phyloP scores from a whole-genome alignment of 2,329 filamentous ascomycete species.

The Onygenales sp. region DNA sequence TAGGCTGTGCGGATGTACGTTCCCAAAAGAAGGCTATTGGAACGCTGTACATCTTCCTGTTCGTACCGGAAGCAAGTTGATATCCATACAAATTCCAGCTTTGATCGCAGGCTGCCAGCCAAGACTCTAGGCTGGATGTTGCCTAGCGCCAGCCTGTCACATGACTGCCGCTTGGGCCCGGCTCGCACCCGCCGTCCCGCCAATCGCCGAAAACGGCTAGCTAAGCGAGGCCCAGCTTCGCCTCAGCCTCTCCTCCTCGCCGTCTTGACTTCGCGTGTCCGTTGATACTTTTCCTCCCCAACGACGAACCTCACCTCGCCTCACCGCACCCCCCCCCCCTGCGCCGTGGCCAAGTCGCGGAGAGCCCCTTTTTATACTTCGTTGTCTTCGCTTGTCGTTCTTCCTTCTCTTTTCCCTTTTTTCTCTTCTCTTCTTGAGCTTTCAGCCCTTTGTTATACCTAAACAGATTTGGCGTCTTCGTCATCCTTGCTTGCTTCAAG shows the following conservation, averaged over 20 bases:
- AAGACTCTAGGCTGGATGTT: not conserved
- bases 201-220: not conserved
- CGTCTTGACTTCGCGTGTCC: not conserved
- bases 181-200: not conserved
- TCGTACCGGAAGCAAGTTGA: too few relatives aligned
- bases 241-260: not conserved
- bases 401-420: not conserved
- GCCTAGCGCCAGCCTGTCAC: not conserved
- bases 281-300: not conserved
- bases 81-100: too few relatives aligned
- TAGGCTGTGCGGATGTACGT: too few relatives aligned
- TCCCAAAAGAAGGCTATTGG: too few relatives aligned
- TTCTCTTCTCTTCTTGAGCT: not conserved
- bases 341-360: not conserved
- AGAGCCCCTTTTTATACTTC: not conserved
- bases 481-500: not conserved
- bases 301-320: not conserved
- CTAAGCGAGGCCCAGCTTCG: slow-evolving; percentile 1
- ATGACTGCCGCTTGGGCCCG: not conserved
- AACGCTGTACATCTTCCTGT: too few relatives aligned
- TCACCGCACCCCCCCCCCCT: not conserved
- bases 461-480: not conserved
- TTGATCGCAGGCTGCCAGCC: not conserved
- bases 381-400: not conserved
- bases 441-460: not conserved